phyloP scores from a whole-genome alignment of 805 yeast species.

The Candida ovalis region DNA sequence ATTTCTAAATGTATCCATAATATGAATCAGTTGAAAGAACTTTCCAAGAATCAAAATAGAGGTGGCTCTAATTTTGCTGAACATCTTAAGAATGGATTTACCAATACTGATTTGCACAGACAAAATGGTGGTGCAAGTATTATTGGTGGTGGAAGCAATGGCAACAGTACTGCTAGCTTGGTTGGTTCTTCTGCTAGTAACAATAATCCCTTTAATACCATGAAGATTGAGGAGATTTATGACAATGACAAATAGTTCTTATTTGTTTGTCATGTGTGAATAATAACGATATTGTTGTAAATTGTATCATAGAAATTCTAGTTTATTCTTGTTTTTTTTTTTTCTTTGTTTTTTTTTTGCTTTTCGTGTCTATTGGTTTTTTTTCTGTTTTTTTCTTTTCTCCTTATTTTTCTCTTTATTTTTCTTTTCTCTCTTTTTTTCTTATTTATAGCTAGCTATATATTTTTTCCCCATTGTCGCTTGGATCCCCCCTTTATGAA shows the following conservation, averaged over 20 bases:
- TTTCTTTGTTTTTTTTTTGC: not conserved
- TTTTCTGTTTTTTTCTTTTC: not conserved
- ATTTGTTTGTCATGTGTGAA: not conserved
- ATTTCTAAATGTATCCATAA: slow-evolving; percentile 79
- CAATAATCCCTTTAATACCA: not conserved
- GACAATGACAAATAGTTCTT: slow-evolving; percentile 2
- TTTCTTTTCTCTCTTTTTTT: not conserved
- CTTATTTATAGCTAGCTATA: too few species aligned
- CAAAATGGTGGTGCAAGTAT: slow-evolving; percentile 1
- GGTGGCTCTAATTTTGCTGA: slow-evolving; percentile 43
- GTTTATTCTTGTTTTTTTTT: not conserved
- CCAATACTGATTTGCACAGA: slow-evolving; percentile 11
- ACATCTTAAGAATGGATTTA: slow-evolving; percentile 21
- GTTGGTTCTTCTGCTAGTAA: not conserved
- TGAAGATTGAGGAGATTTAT: slow-evolving; percentile 12
- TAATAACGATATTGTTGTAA: not conserved
- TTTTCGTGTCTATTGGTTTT: not conserved
- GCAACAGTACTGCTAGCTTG: not conserved
- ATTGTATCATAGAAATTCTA: not conserved
- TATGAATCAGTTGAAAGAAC: slow-evolving; percentile 56
- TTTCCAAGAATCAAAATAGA: slow-evolving; percentile 41
- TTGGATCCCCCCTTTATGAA: too few species aligned
- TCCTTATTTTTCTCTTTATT: not conserved
- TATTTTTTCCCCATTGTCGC: too few species aligned
- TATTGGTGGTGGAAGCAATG: not conserved